These are phyloP conservation scores for Akanthomyces uredinophilus DNA, from an alignment of 2,329 filamentous ascomycete species.

Conservation along the genomic window DNA sequence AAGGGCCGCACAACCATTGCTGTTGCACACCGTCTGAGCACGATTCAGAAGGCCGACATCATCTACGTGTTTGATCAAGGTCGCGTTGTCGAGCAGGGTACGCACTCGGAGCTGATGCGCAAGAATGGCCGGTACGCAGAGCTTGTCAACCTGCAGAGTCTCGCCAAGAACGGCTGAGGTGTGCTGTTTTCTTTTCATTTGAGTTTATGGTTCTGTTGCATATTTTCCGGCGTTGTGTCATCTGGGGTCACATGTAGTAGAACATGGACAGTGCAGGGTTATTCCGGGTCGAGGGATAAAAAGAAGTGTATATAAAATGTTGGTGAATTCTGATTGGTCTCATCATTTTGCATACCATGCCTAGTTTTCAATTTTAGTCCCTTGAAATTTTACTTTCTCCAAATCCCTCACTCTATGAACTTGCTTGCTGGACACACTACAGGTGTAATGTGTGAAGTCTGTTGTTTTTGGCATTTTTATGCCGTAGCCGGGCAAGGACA, in stretches of 20 bases:
- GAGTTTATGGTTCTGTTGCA: not conserved
- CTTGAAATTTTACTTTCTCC: not conserved
- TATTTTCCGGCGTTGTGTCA: slow-evolving; percentile 3
- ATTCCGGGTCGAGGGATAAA: not conserved
- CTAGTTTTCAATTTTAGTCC: not conserved
- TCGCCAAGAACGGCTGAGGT: slow-evolving; percentile 51
- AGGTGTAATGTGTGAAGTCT: too few relatives aligned
- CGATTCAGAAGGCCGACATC: slow-evolving; percentile 88
- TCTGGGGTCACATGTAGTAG: not conserved
- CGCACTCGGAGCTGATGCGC: slow-evolving; percentile 67
- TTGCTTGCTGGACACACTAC: too few relatives aligned
- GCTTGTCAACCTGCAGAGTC: slow-evolving; percentile 72
- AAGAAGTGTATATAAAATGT: not conserved
- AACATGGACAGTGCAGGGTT: not conserved
- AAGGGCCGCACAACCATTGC: slow-evolving; percentile 87
- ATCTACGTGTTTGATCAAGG: slow-evolving; percentile 98
- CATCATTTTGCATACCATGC: not conserved
- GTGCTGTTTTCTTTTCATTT: not conserved
- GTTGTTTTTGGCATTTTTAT: not conserved
- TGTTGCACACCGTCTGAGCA: slow-evolving; percentile 85
- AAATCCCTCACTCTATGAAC: not conserved
- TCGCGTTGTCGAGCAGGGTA: slow-evolving; percentile 77
- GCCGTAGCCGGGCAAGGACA: not conserved
- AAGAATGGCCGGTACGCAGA: slow-evolving; percentile 70
- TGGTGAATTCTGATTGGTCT: not conserved